Evolutionary conservation across 2,329 filamentous ascomycete species (phyloP).

Genomic region (Paraphaeosphaeria sporulosa): DNA sequence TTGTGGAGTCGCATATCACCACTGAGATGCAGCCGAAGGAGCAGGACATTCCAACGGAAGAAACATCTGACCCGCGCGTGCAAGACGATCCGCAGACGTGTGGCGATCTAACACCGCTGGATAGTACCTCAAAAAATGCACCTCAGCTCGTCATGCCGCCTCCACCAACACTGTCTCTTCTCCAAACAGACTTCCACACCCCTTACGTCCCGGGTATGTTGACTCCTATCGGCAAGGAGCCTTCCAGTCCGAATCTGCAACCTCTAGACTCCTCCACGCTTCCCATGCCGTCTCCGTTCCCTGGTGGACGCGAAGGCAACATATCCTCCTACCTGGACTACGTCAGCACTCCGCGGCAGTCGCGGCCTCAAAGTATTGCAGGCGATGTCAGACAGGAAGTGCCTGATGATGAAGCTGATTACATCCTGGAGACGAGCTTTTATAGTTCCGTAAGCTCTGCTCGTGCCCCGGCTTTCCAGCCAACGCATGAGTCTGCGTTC

Average conservation of each 20-base stretch:
- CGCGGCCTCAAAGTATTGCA: conserved; percentile 1
- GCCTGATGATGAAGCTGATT: conserved; percentile 28
- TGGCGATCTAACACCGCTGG: conserved; percentile 6
- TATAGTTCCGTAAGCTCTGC: conserved; percentile 43
- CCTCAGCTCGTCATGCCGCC: conserved; percentile 41
- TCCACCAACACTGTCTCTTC: conserved; percentile 36
- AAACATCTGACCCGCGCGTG: neutral
- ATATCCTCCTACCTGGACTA: conserved; percentile 40
- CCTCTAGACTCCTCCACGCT: conserved; percentile 46
- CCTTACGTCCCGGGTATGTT: conserved; percentile 25
- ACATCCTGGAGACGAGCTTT: conserved; percentile 43
- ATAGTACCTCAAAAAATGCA: conserved; percentile 18
- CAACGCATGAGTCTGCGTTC: conserved; percentile 45
- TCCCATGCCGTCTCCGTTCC: conserved; percentile 50
- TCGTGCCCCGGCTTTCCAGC: conserved; percentile 29
- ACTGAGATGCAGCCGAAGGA: neutral
- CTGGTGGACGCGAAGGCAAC: conserved; percentile 34
- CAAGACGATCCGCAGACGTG: conserved; percentile 14
- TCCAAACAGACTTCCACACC: conserved; percentile 31
- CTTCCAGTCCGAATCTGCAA: conserved; percentile 43
- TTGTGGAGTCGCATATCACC: neutral
- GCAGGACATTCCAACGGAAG: neutral
- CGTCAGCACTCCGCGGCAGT: conserved; percentile 12
- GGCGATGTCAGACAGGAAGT: conserved; percentile 17
- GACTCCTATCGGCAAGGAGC: conserved; percentile 43